Percentiles rank a stretch among this genome's conserved stretches.
These are phyloP conservation scores for Pichia exigua DNA, from an alignment of 805 yeast species.

Conservation along the genomic window DNA sequence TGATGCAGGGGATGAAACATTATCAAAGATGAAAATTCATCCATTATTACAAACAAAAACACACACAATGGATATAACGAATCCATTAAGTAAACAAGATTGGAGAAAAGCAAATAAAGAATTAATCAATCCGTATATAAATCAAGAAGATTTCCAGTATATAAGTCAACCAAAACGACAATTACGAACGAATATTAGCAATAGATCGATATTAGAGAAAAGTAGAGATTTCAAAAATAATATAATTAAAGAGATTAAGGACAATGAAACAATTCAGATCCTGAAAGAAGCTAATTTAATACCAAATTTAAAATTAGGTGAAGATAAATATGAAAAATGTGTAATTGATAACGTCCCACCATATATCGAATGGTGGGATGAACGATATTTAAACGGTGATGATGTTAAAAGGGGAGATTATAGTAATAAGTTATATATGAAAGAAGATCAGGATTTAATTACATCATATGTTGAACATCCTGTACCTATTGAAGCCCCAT, in stretches of 20 bases:
- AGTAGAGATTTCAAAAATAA: constrained; percentile 23
- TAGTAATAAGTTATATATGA: constrained; percentile 12
- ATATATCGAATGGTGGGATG: constrained; percentile 85
- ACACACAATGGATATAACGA: neutral
- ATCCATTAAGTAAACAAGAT: neutral
- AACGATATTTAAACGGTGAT: constrained; percentile 33
- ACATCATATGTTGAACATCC: constrained; percentile 81
- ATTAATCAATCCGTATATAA: constrained; percentile 28
- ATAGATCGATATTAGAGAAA: constrained; percentile 31
- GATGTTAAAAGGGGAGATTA: neutral
- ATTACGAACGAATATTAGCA: neutral
- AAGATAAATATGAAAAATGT: constrained; percentile 34
- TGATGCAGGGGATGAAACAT: constrained; percentile 6
- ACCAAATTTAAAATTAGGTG: constrained; percentile 49
- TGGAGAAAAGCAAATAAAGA: constrained; percentile 2
- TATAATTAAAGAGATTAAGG: constrained; percentile 25
- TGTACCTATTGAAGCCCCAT: constrained; percentile 50
- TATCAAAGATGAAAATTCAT: constrained; percentile 23
- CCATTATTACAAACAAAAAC: constrained; percentile 19
- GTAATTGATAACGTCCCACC: constrained; percentile 44
- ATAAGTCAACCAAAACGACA: neutral
- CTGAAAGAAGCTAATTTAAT: constrained; percentile 33
- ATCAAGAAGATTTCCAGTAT: constrained; percentile 27
- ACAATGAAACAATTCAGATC: constrained; percentile 10
- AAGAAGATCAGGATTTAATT: constrained; percentile 40